Conservation (phyloP, 106 monocot species). For the Triglochin maritima region DNA sequence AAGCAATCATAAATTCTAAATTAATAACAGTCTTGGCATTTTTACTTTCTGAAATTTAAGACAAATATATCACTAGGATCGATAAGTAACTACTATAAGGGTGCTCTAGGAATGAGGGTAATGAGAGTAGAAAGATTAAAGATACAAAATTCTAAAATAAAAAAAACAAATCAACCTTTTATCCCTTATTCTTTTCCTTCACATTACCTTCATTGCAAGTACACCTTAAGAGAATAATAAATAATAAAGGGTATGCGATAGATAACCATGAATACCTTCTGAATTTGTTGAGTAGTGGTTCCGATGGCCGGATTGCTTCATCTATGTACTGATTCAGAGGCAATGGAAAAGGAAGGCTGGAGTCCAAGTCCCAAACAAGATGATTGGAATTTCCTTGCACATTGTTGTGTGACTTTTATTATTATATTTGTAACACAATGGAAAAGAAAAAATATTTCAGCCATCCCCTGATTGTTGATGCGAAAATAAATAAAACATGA, state of each 20-base stretch:
- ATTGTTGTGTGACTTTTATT: slow-evolving; percentile 27
- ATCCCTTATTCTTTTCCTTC: too few relatives aligned
- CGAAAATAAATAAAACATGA: too few relatives aligned
- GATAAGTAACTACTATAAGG: too few relatives aligned
- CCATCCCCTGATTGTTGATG: too few relatives aligned
- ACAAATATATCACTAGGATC: too few relatives aligned
- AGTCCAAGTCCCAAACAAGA: slow-evolving; percentile 87
- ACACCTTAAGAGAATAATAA: too few relatives aligned
- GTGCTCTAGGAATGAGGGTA: background rate
- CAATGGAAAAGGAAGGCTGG: slow-evolving; percentile 59
- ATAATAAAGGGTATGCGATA: background rate
- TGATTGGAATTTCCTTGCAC: slow-evolving; percentile 9
- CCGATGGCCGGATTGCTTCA: slow-evolving; percentile 43
- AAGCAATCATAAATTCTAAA: too few relatives aligned
- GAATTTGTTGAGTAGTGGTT: slow-evolving; percentile 18
- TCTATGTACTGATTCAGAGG: slow-evolving; percentile 33
- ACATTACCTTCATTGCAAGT: too few relatives aligned
- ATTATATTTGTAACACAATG: background rate
- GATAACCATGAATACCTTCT: slow-evolving; percentile 29
- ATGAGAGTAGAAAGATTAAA: background rate
- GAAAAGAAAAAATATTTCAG: too few relatives aligned
- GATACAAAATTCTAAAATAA: slow-evolving; percentile 1
- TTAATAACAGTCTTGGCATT: too few relatives aligned
- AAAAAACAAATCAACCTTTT: background rate
- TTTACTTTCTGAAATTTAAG: too few relatives aligned